phyloP scores from a whole-genome alignment of 106 monocot species.

The Dactylorhiza incarnata region DNA sequence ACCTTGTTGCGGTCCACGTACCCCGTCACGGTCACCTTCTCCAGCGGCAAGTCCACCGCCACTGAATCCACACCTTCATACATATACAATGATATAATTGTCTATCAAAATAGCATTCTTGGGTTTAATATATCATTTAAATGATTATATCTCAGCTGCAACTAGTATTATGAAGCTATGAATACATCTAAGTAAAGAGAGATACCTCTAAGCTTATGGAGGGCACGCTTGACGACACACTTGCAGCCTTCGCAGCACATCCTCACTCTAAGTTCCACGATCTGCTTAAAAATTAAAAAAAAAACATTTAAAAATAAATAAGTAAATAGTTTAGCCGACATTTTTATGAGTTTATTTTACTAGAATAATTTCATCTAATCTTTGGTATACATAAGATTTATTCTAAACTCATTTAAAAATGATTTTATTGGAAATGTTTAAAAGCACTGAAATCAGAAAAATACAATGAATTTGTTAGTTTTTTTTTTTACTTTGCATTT shows the following conservation, averaged over 20 bases:
- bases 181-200: background rate
- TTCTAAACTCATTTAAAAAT: too few species aligned
- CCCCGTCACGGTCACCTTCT: slow-evolving; percentile 62
- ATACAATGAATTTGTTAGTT: too few species aligned
- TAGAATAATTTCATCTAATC: background rate
- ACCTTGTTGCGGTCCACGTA: slow-evolving; percentile 58
- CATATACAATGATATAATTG: background rate
- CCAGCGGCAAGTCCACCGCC: slow-evolving; percentile 32
- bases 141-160: too few species aligned
- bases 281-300: slow-evolving; percentile 24
- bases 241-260: slow-evolving; percentile 96
- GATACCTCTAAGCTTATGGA: slow-evolving; percentile 66
- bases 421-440: too few species aligned
- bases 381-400: too few species aligned
- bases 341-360: background rate
- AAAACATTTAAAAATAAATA: too few species aligned
- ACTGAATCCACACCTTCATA: slow-evolving; percentile 45
- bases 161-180: too few species aligned
- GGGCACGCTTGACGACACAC: slow-evolving; percentile 64
- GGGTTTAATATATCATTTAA: too few species aligned
- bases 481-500: too few species aligned
- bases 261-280: slow-evolving; percentile 77
- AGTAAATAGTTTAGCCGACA: too few species aligned
- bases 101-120: too few species aligned
- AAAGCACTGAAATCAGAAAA: too few species aligned